Evolutionary conservation across 2,329 filamentous ascomycete genomes (phyloP), one percentile per base, ranked within the genome.

Genomic region (Pseudogymnoascus sp.): DNA sequence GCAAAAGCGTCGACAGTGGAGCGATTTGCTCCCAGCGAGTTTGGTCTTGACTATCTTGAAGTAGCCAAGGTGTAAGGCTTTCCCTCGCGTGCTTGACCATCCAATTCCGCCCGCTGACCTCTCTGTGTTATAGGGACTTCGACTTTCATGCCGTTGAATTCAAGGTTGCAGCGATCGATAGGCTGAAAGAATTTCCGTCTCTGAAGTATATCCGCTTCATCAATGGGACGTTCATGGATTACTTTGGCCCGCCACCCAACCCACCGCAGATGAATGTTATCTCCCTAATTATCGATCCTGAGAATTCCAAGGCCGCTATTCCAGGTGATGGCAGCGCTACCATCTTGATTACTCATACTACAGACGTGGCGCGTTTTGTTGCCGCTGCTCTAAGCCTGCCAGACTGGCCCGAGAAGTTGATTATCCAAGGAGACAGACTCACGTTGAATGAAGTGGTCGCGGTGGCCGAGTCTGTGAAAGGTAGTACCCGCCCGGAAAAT

Each of bases 21-120:
- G 59, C 69, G 74, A 61, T 76, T 76, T 67, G 68, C 74, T 8
- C 75, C 75, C 2, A 75, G 73, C 33, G 74, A 76, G 63, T 76
- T 72, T 63, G 75, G 75, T 41, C 69, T 75, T 60, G 73, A 75
- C 60, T 76, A 75, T 62, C 16, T 55, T 22, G 49, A 55, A 22
- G 49, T 55, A 22, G 28, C 49, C 28, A 55, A 35, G n/a, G 28
- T 35, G 49, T 55, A 35, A 14, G 49, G 2, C 28, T 19, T 4
- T 19, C 49, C n/a, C 9, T 14, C 16, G 9, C 4, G 3, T 35
- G 5, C 49, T 12, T 33, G 16, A 9, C 49, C 11, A 35, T 12
- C n/a, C 5, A 33, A 11, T 55, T 7, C 45, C 28, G 5, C 5
- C 16, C 16, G 49, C 49, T 55, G 5, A 55, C 16, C 28, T 35